Conservation (phyloP, 2,329 filamentous ascomycete species). For the Ascochyta rabiei region DNA sequence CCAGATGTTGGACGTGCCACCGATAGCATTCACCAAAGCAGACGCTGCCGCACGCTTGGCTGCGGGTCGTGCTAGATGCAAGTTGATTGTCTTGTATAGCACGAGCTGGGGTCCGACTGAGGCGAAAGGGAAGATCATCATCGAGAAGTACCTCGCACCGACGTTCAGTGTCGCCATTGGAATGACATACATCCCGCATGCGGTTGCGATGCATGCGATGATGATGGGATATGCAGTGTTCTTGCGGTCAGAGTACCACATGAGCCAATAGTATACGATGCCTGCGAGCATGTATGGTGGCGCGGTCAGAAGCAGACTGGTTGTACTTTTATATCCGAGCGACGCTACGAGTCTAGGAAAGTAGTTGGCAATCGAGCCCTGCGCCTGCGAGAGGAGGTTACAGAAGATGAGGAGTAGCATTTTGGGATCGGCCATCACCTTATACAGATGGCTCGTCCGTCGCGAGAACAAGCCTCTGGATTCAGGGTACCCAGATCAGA, state of each 20-base stretch:
- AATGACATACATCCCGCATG: slow-evolving; percentile 45
- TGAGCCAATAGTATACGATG: slow-evolving; percentile 53
- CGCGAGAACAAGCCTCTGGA: slow-evolving; percentile 30
- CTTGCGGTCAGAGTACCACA: slow-evolving; percentile 53
- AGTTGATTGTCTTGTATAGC: slow-evolving; percentile 31
- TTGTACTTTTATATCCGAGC: slow-evolving; percentile 60
- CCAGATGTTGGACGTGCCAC: slow-evolving; percentile 31
- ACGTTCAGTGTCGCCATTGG: slow-evolving; percentile 40
- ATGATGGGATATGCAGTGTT: slow-evolving; percentile 51
- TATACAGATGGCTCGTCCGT: slow-evolving; percentile 28
- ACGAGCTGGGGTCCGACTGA: slow-evolving; percentile 31
- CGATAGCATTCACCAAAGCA: slow-evolving; percentile 29
- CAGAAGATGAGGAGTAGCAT: slow-evolving; percentile 64
- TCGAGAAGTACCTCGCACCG: slow-evolving; percentile 42
- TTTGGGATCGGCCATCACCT: slow-evolving; percentile 26
- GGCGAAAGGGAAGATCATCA: slow-evolving; percentile 33
- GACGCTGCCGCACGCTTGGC: slow-evolving; percentile 31
- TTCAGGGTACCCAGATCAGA: slow-evolving; percentile 24
- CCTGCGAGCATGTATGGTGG: slow-evolving; percentile 62
- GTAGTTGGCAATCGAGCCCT: slow-evolving; percentile 56
- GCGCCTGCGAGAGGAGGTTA: slow-evolving; percentile 64
- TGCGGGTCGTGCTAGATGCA: slow-evolving; percentile 28
- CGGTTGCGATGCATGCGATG: slow-evolving; percentile 47
- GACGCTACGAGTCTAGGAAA: slow-evolving; percentile 61
- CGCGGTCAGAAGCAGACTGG: slow-evolving; percentile 61